Percentiles rank a stretch among this genome's conserved stretches.
These are phyloP conservation scores for Echium plantagineum DNA, from an alignment of 257 asterid species.

Conservation along the genomic window DNA sequence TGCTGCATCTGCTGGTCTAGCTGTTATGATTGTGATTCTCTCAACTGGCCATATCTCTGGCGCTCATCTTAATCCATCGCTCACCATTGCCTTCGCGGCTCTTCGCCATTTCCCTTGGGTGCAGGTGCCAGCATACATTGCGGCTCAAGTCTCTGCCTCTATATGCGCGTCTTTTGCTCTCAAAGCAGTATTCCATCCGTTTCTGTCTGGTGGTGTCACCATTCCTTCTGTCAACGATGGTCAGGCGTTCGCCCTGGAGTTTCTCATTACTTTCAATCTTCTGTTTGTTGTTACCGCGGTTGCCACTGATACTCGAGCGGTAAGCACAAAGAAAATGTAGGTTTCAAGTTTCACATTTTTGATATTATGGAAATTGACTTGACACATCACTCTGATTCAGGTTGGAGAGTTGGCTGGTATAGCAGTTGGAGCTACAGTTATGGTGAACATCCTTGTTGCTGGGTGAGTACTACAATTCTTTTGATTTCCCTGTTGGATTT, in stretches of 20 bases:
- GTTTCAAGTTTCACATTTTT: not conserved
- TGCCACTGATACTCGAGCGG: slow-evolving; percentile 90
- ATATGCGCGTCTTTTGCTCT: slow-evolving; percentile 85
- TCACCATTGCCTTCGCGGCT: slow-evolving; percentile 79
- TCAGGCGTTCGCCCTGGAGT: slow-evolving; percentile 87
- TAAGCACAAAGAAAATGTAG: slow-evolving; percentile 12
- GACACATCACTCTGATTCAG: slow-evolving; percentile 3
- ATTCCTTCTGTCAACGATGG: slow-evolving; percentile 60
- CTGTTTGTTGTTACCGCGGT: slow-evolving; percentile 86
- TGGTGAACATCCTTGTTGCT: slow-evolving; percentile 82
- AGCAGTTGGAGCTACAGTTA: slow-evolving; percentile 83
- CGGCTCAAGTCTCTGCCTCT: slow-evolving; percentile 79
- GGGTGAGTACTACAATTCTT: slow-evolving; percentile 38
- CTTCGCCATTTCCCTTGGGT: slow-evolving; percentile 89
- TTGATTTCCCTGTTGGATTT: not conserved
- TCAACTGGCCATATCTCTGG: slow-evolving; percentile 93
- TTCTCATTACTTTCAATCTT: slow-evolving; percentile 69
- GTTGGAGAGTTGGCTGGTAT: slow-evolving; percentile 62
- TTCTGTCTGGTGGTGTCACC: slow-evolving; percentile 76
- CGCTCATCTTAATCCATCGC: slow-evolving; percentile 81
- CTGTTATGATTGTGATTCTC: slow-evolving; percentile 78
- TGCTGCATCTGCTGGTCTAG: slow-evolving; percentile 75
- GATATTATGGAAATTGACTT: not conserved
- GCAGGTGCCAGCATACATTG: slow-evolving; percentile 79
- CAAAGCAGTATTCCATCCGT: slow-evolving; percentile 69